These are phyloP conservation scores for Pelargonium cotyledonis DNA, from an alignment of 441 rosid genomes.

Conservation along the genomic window DNA sequence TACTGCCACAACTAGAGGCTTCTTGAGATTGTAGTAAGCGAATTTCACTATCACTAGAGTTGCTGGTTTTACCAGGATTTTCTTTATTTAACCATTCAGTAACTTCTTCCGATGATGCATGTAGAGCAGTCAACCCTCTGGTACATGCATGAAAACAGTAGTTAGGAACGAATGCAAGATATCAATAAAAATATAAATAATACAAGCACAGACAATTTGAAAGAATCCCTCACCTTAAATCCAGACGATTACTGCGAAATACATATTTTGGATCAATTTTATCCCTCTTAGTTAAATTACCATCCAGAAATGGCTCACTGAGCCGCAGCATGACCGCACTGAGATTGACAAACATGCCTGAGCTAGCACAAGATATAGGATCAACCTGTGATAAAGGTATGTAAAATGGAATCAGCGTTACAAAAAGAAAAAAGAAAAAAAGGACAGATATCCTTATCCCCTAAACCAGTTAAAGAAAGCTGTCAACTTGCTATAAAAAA, in stretches of 20 bases:
- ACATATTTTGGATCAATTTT: slow-evolving; percentile 83
- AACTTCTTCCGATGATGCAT: slow-evolving; percentile 92
- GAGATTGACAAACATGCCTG: slow-evolving; percentile 97
- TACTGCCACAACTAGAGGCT: slow-evolving; percentile 66
- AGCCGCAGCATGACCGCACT: slow-evolving; percentile 90
- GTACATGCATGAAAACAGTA: slow-evolving; percentile 13
- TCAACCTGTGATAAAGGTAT: slow-evolving; percentile 58
- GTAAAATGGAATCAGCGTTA: slow-evolving; percentile 15
- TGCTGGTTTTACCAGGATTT: slow-evolving; percentile 27
- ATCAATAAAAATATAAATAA: background rate
- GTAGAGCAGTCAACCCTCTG: slow-evolving; percentile 81
- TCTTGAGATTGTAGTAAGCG: slow-evolving; percentile 51
- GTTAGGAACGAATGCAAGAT: slow-evolving; percentile 15
- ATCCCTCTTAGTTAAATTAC: slow-evolving; percentile 64
- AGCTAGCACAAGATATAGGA: slow-evolving; percentile 83
- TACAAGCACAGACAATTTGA: background rate
- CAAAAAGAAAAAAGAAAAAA: background rate
- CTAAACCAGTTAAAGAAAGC: slow-evolving; percentile 6
- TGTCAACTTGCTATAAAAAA: background rate
- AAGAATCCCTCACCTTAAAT: slow-evolving; percentile 49
- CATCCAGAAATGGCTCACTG: slow-evolving; percentile 89
- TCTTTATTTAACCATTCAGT: slow-evolving; percentile 63
- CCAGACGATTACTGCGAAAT: slow-evolving; percentile 62
- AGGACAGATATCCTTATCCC: background rate
- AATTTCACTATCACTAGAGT: too few relatives aligned